Evolutionary conservation across 2,329 filamentous ascomycete genomes (phyloP).

Genomic region (Ceratocystis harringtonii): DNA sequence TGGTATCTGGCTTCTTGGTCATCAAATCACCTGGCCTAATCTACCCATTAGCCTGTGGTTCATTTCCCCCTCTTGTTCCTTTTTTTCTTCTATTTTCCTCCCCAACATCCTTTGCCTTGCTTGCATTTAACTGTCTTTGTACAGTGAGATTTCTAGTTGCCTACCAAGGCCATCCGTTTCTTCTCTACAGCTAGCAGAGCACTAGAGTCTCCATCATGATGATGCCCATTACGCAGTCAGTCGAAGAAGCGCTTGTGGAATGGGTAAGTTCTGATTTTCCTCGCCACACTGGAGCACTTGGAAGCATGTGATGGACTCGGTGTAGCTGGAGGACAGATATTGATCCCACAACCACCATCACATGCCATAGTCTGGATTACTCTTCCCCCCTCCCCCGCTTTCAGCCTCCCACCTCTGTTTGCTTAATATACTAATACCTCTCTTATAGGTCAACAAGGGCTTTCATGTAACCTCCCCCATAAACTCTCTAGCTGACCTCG

Average conservation of each 20-base stretch:
- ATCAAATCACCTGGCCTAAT: background rate
- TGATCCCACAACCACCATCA: background rate
- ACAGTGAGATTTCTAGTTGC: background rate
- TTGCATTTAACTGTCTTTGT: background rate
- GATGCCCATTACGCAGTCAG: conserved; percentile 12
- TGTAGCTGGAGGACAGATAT: background rate
- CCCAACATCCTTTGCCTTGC: conserved; percentile 1
- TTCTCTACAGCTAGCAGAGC: conserved; percentile 2
- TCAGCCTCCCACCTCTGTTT: background rate
- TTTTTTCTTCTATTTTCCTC: conserved; percentile 4
- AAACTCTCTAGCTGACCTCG: conserved; percentile 36
- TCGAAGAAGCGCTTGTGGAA: conserved; percentile 16
- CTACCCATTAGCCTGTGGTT: background rate
- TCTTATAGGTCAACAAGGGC: conserved; percentile 25
- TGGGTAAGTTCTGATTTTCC: conserved; percentile 12
- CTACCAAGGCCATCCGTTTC: conserved; percentile 10
- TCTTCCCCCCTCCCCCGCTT: background rate
- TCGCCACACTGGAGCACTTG: background rate
- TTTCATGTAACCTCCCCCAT: conserved; percentile 33
- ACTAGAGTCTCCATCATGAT: background rate
- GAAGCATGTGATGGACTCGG: background rate
- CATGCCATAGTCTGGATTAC: background rate
- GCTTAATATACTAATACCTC: background rate
- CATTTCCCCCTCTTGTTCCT: conserved; percentile 1
- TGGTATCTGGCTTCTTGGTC: conserved; percentile 10